Evolutionary conservation across 2,329 filamentous ascomycete species (phyloP).

Genomic region (Trichoderma sp.): DNA sequence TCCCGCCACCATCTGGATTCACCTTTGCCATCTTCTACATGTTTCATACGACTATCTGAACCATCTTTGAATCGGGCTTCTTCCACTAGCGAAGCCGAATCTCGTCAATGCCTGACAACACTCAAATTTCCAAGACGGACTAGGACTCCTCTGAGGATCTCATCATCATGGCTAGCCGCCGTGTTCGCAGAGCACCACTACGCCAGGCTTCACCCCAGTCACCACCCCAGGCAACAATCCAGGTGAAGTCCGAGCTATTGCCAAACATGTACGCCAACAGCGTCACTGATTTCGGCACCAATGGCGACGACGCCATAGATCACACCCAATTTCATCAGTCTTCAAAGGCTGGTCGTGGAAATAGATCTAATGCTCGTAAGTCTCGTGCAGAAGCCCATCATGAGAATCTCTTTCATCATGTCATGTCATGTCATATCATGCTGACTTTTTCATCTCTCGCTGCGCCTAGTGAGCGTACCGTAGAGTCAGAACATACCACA

Average conservation of each 20-base stretch:
- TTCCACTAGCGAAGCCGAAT: neutral
- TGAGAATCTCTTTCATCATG: neutral
- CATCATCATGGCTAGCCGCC: constrained; percentile 27
- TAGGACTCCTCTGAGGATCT: neutral
- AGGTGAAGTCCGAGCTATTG: constrained; percentile 32
- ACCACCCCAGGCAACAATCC: neutral
- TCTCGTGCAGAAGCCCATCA: constrained; percentile 10
- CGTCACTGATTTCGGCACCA: constrained; percentile 20
- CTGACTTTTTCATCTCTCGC: constrained; percentile 30
- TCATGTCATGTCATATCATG: neutral
- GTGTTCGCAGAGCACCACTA: neutral
- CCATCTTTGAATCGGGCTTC: neutral
- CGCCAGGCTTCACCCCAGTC: neutral
- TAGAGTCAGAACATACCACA: constrained; percentile 30
- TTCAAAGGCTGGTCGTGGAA: constrained; percentile 31
- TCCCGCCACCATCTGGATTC: neutral
- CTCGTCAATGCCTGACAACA: neutral
- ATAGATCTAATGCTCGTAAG: constrained; percentile 44
- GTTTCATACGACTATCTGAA: neutral
- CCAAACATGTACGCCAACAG: constrained; percentile 20
- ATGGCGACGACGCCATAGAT: constrained; percentile 26
- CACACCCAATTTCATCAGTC: constrained; percentile 27
- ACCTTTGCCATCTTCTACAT: neutral
- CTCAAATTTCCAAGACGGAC: neutral
- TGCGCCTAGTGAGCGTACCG: constrained; percentile 39